Evolutionary conservation across 805 yeast genomes (phyloP).

Genomic region (Priceomyces castillae): DNA sequence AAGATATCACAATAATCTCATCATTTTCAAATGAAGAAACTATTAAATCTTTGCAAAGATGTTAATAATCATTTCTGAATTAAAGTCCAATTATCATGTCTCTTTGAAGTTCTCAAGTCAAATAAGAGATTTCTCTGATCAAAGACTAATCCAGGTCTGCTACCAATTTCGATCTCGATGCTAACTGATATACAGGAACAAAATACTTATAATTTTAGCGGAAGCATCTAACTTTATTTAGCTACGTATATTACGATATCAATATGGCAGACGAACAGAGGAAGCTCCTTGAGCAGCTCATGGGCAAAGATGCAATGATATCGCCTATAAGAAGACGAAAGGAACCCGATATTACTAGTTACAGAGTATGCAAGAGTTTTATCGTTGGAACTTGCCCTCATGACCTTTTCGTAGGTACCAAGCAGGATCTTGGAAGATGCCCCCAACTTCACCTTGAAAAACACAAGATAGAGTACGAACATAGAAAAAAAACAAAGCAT

Average conservation of each 20-base stretch:
- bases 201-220: no score
- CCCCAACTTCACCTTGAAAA: slow-evolving; percentile 73
- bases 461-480: slow-evolving; percentile 67
- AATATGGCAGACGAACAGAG: slow-evolving; percentile 70
- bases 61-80: no score
- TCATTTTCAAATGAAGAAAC: no score
- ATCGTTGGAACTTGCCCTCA: slow-evolving; percentile 86
- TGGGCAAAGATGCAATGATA: slow-evolving; percentile 60
- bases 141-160: no score
- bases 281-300: slow-evolving; percentile 70
- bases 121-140: no score
- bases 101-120: no score
- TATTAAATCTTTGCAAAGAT: no score
- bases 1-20: no score
- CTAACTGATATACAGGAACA: no score
- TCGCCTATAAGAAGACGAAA: slow-evolving; percentile 30
- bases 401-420: slow-evolving; percentile 78
- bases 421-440: slow-evolving; percentile 79
- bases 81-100: no score
- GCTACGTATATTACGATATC: not conserved
- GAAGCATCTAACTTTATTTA: not conserved
- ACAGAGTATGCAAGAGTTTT: slow-evolving; percentile 70
- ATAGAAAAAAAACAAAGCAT: slow-evolving; percentile 37
- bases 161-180: no score
- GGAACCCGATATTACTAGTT: slow-evolving; percentile 43